Base-by-base conservation (phyloP, 768 basidiomycete genomes). In the Butyriboletus loyo region DNA sequence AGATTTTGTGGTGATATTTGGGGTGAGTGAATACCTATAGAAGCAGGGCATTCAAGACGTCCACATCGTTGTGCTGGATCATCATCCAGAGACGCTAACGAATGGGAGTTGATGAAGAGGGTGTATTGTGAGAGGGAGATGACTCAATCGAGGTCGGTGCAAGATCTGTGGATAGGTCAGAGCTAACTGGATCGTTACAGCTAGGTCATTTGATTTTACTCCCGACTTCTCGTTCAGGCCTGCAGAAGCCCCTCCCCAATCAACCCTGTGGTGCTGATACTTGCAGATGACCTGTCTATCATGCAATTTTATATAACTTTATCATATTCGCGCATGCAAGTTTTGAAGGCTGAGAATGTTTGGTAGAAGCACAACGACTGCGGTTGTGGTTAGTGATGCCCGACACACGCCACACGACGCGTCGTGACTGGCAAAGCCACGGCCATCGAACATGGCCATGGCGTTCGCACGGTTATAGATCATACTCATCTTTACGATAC, bases 21-120 rank as follows among this genome's bases (percentile, higher is more conserved):
- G 41, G n/a, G 38, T 43, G 22, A 55, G 38, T 31, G 34, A 22
- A 3, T 58, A 54, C 37, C 43, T 64, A 0, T 50, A 58, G 35
- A 54, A 24, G 35, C 46, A 56, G 15, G 48, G 30, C 31, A 14
- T 64, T 10, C 25, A 21, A 17, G 61, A 57, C 14, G 24, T 19
- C 2, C 52, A 59, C 6, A 56, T 61, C 25, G 62, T 61, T 7
- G 55, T 64, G 4, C 36, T 61, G 9, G 22, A 30, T 40, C 58
- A 63, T 13, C 30, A n/a, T n/a, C 43, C 4, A 35, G 51, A 10
- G 56, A 64, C 4, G 28, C 19, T 3, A 56, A 51, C 24, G 57
- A 63, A 30, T 59, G 60, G 61, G 53, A 51, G 31, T 14, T 5
- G 22, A 52, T 61, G 48, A 24, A 52, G 19, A 42, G 38, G 31